A percentile compares a stretch with the other conserved stretches of the same genome.
Conservation (phyloP, 768 basidiomycete species). For the Lactarius sp. region DNA sequence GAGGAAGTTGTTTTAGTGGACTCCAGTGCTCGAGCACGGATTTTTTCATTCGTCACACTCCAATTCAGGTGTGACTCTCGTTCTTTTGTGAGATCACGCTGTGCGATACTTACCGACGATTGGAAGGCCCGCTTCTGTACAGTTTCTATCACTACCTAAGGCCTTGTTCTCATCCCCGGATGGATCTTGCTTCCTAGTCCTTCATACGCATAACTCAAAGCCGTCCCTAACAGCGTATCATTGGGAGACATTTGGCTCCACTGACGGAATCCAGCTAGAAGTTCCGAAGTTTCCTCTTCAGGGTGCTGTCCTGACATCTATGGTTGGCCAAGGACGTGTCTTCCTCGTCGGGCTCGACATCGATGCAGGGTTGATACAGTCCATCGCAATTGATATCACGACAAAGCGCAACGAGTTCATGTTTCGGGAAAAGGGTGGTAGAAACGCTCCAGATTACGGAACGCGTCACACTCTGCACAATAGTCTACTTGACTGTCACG, state of each 20-base stretch:
- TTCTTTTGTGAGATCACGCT: neutral
- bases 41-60: conserved; percentile 50
- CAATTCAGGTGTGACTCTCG: conserved; percentile 44
- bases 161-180: conserved; percentile 46
- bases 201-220: neutral
- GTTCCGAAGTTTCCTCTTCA: conserved; percentile 29
- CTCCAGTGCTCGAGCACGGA: conserved; percentile 37
- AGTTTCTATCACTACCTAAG: conserved; percentile 34
- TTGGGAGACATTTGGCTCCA: conserved; percentile 52
- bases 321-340: conserved; percentile 39
- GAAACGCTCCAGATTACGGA: conserved; percentile 20
- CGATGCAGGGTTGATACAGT: conserved; percentile 33
- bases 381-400: conserved; percentile 48
- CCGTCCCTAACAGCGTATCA: conserved; percentile 42
- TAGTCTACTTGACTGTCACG: neutral
- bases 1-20: conserved; percentile 55
- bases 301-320: conserved; percentile 39
- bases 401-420: conserved; percentile 51
- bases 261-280: conserved; percentile 39
- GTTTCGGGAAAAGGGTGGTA: conserved; percentile 43
- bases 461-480: conserved; percentile 38
- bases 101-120: neutral
- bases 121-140: conserved; percentile 42
- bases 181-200: conserved; percentile 46
- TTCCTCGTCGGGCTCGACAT: conserved; percentile 43